Conservation (phyloP, 805 yeast genomes). For the Danielia oregonensis region DNA sequence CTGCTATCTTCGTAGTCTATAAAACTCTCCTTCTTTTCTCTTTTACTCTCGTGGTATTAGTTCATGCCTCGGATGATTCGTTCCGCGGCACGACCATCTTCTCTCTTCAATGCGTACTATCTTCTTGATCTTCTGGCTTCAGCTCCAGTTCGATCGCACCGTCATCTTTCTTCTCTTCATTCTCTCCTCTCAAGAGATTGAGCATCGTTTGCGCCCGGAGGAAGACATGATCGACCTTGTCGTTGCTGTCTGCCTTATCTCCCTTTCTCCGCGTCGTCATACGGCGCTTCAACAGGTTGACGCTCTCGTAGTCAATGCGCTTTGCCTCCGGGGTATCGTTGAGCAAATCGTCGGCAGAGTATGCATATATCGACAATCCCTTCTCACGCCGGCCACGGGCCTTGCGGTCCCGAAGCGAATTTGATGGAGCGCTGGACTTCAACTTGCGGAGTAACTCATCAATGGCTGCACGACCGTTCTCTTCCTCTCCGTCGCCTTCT, state of each 20-base stretch:
- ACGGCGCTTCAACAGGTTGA: constrained; percentile 32
- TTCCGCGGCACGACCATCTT: no score
- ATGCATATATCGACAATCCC: background rate
- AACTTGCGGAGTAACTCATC: constrained; percentile 16
- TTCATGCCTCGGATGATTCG: no score
- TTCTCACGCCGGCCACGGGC: background rate
- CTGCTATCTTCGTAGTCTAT: no score
- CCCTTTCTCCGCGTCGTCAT: constrained; percentile 30
- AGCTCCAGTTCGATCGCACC: no score
- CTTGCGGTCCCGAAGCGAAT: background rate
- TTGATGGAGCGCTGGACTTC: constrained; percentile 3
- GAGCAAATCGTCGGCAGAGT: background rate
- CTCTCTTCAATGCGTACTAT: no score
- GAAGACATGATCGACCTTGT: constrained; percentile 18
- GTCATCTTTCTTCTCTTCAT: background rate
- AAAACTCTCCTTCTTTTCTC: no score
- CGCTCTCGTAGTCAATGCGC: constrained; percentile 34
- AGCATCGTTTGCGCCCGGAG: constrained; percentile 41
- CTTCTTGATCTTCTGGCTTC: no score
- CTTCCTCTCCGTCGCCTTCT: constrained; percentile 5
- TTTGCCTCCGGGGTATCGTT: background rate
- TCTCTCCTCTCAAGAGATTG: constrained; percentile 20
- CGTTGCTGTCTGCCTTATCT: constrained; percentile 14
- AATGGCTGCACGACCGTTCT: constrained; percentile 12
- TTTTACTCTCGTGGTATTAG: no score